These are phyloP conservation scores for Ottelia alismoides DNA, from an alignment of 106 monocot genomes.

Conservation along the genomic window DNA sequence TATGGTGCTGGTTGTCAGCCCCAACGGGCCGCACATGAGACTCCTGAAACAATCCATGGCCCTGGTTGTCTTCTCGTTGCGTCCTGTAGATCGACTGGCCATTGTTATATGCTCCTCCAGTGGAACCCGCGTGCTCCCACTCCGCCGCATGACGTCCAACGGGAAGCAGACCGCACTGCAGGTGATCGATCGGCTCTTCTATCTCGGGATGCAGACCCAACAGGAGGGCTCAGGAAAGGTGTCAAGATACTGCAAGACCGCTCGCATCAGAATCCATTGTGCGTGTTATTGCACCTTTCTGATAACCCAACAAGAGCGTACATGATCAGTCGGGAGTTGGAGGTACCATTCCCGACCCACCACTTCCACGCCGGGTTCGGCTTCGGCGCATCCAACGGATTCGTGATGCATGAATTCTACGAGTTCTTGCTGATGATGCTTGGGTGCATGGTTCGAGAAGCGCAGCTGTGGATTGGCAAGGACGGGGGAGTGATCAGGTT, in stretches of 20 bases:
- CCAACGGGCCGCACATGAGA: constrained; percentile 61
- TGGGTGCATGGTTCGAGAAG: constrained; percentile 53
- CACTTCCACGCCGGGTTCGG: constrained; percentile 62
- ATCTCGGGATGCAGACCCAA: constrained; percentile 36
- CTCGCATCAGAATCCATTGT: constrained; percentile 25
- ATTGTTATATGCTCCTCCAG: constrained; percentile 57
- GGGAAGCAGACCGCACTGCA: constrained; percentile 63
- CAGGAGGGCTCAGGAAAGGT: constrained; percentile 53
- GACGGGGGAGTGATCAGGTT: constrained; percentile 35
- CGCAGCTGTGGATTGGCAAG: constrained; percentile 46
- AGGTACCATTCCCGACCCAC: constrained; percentile 27
- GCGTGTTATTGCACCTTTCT: constrained; percentile 45
- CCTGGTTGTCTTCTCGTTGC: constrained; percentile 61
- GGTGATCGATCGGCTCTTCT: constrained; percentile 64
- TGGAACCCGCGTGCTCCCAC: constrained; percentile 62
- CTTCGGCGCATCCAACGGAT: constrained; percentile 45
- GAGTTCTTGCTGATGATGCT: constrained; percentile 59
- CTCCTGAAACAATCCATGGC: constrained; percentile 80
- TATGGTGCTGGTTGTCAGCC: constrained; percentile 55
- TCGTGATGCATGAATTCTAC: constrained; percentile 88
- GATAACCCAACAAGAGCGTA: constrained; percentile 29
- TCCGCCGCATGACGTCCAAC: constrained; percentile 62
- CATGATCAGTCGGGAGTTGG: constrained; percentile 6
- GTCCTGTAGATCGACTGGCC: constrained; percentile 58
- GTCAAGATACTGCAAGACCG: constrained; percentile 52